phyloP scores from a whole-genome alignment of 139 green algal species.

The Astrephomene gubernaculifera region DNA sequence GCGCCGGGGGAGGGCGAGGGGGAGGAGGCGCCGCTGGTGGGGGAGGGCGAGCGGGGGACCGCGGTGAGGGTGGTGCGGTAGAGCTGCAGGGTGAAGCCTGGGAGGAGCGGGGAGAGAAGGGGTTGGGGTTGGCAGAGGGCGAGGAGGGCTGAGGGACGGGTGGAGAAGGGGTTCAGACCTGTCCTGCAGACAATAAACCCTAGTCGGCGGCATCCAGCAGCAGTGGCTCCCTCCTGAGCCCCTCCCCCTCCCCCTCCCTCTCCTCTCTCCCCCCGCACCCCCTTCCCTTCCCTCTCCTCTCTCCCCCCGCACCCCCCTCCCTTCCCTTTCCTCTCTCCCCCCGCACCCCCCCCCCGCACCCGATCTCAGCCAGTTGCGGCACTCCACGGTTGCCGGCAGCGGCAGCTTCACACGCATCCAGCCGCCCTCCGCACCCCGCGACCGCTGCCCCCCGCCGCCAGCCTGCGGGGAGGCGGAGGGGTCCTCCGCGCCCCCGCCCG shows the following conservation, averaged over 20 bases:
- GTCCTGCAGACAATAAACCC: too few relatives aligned
- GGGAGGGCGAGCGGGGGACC: not conserved
- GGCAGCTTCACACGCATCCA: conserved; percentile 28
- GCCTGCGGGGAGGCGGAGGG: too few relatives aligned
- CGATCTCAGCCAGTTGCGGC: conserved; percentile 33
- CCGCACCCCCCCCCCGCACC: not conserved
- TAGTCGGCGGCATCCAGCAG: too few relatives aligned
- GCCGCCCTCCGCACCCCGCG: too few relatives aligned
- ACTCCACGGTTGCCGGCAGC: not conserved
- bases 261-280: not conserved
- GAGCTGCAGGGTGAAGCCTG: not conserved
- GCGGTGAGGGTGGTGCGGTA: not conserved
- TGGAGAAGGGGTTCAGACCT: too few relatives aligned
- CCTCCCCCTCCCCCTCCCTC: not conserved
- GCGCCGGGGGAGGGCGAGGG: not conserved
- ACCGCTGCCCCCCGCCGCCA: not conserved
- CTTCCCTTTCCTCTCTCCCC: not conserved
- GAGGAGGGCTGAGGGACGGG: not conserved
- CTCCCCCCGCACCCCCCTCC: too few relatives aligned
- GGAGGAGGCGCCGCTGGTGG: not conserved
- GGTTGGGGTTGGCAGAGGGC: not conserved
- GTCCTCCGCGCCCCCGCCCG: too few relatives aligned
- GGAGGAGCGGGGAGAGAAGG: not conserved
- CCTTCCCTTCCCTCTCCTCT: not conserved
- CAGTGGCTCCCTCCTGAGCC: too few relatives aligned